Base-by-base conservation (phyloP, 2,329 filamentous ascomycete species). In the Colletotrichum ledebouriae region DNA sequence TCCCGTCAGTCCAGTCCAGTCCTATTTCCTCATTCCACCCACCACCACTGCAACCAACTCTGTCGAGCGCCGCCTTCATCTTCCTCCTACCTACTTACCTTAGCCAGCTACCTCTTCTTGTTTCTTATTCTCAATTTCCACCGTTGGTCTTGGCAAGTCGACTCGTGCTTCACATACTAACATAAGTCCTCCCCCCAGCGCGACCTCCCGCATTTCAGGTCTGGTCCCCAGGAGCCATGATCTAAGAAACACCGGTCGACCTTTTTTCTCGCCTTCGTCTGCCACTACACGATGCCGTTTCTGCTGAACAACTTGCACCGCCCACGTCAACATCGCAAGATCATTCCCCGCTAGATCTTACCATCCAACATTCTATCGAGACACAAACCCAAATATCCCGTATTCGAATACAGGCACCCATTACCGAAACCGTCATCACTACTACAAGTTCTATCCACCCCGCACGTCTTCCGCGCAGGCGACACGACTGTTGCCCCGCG, bases 281-380 rank as follows among this genome's bases (percentile, higher is more conserved):
- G 39, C 57, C 56, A 59, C 61, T 67, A 70, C 74, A 75, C 71
- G 37, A 76, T 75, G 74, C 74, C 71, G 71, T 71, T 71, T 71
- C 65, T 69, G 69, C 66, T 29, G 34, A 53, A 65, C 70, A 70
- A 68, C 66, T 71, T 71, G 69, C 66, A 72, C 57, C 67, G 69
- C 50, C 69, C 63, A 61, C 70, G 58, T 53, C 67, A 72, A 68
- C 69, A 69, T 39, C 71, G 66, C 47, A 73, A 67, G 46, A 75
- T 75, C 55, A 73, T 75, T 53, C 74, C 73, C 41, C 74, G 74
- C 56, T 76, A 75, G 72, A 53, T 62, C 34, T 56, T 42, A 55
- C 50, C 53, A 34, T 6, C 47, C 39, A 37, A 13, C 6, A 46
- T 33, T 20, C 5, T 46, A 20, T 39, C 15, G 42, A 10, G 13